Base-by-base conservation (phyloP, 202 grass and related monocot genomes). In the Digitaria exilis region DNA sequence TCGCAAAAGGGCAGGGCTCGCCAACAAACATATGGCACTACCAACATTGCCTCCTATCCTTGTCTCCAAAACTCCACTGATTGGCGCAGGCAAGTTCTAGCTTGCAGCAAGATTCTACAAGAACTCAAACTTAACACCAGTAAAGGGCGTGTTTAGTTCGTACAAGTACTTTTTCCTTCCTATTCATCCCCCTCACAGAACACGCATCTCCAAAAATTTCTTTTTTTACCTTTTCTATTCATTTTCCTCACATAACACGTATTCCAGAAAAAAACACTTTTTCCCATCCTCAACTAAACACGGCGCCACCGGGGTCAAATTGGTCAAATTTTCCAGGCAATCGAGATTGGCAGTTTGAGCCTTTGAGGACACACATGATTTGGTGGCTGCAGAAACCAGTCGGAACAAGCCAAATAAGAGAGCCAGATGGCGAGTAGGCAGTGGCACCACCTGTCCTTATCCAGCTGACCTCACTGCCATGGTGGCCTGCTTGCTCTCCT, bases 361-460 rank as follows among this genome's bases (percentile, higher is more conserved):
- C n/a, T 39, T 39, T 21, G 44, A 44, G 21, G 9, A 13, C 50
- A 54, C 18, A 9, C 21, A 24, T 57, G 54, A 60, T 60, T 60
- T 60, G 57, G 2, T 60, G 26, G 4, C 70, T 46, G 9, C 4
- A 19, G 26, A 59, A 21, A 42, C 16, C 10, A 46, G 8, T 14
- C 31, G 9, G 15, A 32, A 28, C 48, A 15, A 5, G 22, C 48
- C 48, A 52, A 54, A 55, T 3, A 44, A 55, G 0, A 22, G 60
- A 29, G 34, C 42, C 75, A 54, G 31, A 61, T 71, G 75, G 46
- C 48, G 60, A 57, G 28, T 19, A 4, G 45, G 18, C 48, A 58
- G 31, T 61, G 78, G 60, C 29, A 68, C 35, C 59, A 76, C 84
- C 84, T 87, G 77, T 60, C 30, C 10, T 22, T 41, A 21, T 76